A percentile compares a stretch with the other conserved stretches of the same genome.
Evolutionary conservation across 306 rosid species (phyloP).

Genomic region (Vigna mungo): DNA sequence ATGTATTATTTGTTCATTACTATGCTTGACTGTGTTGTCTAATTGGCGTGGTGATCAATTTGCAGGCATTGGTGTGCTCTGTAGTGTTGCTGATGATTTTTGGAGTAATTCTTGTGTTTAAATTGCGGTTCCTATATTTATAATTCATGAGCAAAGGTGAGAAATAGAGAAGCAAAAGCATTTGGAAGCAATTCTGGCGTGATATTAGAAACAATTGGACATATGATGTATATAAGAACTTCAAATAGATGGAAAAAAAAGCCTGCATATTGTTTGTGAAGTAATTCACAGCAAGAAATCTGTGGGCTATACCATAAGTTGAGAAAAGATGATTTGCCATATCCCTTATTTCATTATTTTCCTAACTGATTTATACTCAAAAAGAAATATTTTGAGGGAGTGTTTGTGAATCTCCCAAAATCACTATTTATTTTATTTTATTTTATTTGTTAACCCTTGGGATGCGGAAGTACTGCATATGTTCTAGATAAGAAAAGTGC

Average conservation of each 20-base stretch:
- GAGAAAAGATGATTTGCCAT: conserved; percentile 38
- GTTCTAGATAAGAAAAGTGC: neutral
- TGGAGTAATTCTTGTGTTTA: conserved; percentile 57
- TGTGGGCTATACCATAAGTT: conserved; percentile 38
- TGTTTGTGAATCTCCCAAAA: conserved; percentile 22
- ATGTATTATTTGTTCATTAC: neutral
- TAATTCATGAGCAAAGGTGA: conserved; percentile 28
- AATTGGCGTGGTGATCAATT: conserved; percentile 31
- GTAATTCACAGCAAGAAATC: conserved; percentile 35
- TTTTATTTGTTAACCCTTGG: neutral
- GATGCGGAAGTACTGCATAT: conserved; percentile 10
- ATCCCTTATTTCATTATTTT: conserved; percentile 36
- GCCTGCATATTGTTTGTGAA: conserved; percentile 32
- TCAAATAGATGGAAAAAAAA: conserved; percentile 27
- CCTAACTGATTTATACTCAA: conserved; percentile 28
- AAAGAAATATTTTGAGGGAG: neutral
- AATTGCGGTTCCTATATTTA: conserved; percentile 38
- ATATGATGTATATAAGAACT: conserved; percentile 41
- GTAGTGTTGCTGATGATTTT: conserved; percentile 56
- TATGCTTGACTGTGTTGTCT: conserved; percentile 31
- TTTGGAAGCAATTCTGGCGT: conserved; percentile 38
- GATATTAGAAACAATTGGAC: conserved; percentile 39
- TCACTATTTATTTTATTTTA: conserved; percentile 3
- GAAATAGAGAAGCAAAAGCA: conserved; percentile 42
- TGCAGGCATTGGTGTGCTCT: conserved; percentile 84